phyloP scores from a whole-genome alignment of 1,139 yeast species.

The Taphrina flavorubra region DNA sequence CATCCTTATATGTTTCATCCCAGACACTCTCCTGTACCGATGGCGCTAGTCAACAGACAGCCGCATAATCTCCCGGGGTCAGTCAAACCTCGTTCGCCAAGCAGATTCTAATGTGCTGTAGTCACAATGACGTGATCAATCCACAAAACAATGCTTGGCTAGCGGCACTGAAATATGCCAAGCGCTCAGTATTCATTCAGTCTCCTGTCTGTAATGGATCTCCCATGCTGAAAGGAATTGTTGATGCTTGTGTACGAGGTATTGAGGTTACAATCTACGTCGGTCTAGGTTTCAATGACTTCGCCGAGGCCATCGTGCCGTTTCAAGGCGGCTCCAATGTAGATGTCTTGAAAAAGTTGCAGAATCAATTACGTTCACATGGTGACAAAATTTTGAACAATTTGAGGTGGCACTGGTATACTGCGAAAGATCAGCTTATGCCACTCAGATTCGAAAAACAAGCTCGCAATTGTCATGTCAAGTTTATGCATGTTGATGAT shows the following conservation, averaged over 20 bases:
- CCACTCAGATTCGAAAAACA: slow-evolving; percentile 21
- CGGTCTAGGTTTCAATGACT: slow-evolving; percentile 35
- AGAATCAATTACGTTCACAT: slow-evolving; percentile 13
- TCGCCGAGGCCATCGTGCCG: slow-evolving; percentile 22
- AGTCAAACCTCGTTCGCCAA: not conserved
- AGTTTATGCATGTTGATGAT: slow-evolving; percentile 29
- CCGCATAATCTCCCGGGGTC: slow-evolving; percentile 29
- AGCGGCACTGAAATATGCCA: slow-evolving; percentile 28
- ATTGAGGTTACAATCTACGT: slow-evolving; percentile 22
- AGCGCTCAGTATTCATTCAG: slow-evolving; percentile 27
- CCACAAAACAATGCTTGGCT: slow-evolving; percentile 35
- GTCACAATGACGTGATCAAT: slow-evolving; percentile 27
- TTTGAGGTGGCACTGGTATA: slow-evolving; percentile 26
- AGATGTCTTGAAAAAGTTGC: slow-evolving; percentile 16
- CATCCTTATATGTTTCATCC: slow-evolving; percentile 32
- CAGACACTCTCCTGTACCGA: slow-evolving; percentile 19
- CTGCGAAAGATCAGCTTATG: slow-evolving; percentile 27
- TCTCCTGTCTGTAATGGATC: slow-evolving; percentile 27
- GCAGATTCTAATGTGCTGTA: not conserved
- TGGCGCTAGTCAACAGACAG: slow-evolving; percentile 31
- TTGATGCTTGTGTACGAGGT: slow-evolving; percentile 25
- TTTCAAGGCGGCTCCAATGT: slow-evolving; percentile 31
- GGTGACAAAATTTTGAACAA: slow-evolving; percentile 8
- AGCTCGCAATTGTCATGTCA: slow-evolving; percentile 35
- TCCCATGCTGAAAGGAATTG: slow-evolving; percentile 13